phyloP scores from a whole-genome alignment of 2,329 filamentous ascomycete species.

The Herpotrichia juniperi region DNA sequence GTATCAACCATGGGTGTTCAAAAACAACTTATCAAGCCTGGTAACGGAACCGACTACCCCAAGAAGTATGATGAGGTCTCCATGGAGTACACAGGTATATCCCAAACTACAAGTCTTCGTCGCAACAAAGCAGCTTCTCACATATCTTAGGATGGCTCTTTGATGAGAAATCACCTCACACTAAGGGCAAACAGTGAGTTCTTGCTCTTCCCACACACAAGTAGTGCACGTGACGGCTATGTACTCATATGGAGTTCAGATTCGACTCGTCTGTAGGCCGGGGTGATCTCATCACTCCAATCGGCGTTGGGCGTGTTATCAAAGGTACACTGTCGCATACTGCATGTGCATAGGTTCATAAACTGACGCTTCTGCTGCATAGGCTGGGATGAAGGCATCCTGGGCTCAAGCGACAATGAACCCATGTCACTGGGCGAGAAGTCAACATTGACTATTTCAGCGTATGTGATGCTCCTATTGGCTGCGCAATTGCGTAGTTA shows the following conservation, averaged over 20 bases:
- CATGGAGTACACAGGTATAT: conserved; percentile 80
- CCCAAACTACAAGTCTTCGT: neutral
- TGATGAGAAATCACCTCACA: conserved; percentile 64
- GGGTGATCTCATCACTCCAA: conserved; percentile 75
- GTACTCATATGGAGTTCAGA: conserved; percentile 54
- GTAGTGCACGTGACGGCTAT: conserved; percentile 6
- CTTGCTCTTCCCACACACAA: conserved; percentile 3
- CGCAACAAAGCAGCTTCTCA: neutral
- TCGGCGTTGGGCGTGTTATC: conserved; percentile 87
- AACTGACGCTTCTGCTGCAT: conserved; percentile 26
- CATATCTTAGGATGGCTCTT: conserved; percentile 68
- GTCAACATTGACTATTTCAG: conserved; percentile 80
- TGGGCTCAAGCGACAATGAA: conserved; percentile 36
- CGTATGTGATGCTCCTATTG: conserved; percentile 57
- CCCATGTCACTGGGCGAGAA: conserved; percentile 92
- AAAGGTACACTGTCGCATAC: conserved; percentile 63
- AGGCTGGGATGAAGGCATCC: conserved; percentile 72
- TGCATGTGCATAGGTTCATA: conserved; percentile 8
- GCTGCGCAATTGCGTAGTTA: conserved; percentile 12
- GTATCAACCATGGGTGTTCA: conserved; percentile 61
- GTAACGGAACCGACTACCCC: conserved; percentile 67
- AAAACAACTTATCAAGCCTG: conserved; percentile 68
- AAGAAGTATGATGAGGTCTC: conserved; percentile 72
- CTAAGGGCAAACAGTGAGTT: conserved; percentile 74
- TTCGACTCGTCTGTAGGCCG: conserved; percentile 87